Evolutionary conservation across 2,329 filamentous ascomycete genomes (phyloP).

Genomic region (Cytospora schulzeri): DNA sequence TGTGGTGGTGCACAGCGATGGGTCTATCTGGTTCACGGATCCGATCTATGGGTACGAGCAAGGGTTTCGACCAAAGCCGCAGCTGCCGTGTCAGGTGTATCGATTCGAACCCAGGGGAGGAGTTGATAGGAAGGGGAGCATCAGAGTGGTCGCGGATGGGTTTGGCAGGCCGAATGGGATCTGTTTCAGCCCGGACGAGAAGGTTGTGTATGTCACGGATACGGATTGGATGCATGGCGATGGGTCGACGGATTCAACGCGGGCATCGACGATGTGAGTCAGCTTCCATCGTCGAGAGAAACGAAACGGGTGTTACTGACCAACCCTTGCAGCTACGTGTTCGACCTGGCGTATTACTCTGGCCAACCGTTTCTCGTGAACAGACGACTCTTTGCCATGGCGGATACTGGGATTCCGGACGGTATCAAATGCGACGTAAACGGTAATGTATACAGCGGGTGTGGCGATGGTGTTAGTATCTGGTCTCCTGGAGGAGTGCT

Average conservation of each 20-base stretch:
- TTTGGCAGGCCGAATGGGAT: conserved; percentile 51
- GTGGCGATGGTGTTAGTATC: conserved; percentile 51
- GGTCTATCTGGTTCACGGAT: conserved; percentile 54
- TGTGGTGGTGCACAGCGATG: conserved; percentile 46
- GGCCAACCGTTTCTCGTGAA: conserved; percentile 47
- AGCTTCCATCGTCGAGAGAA: fast-evolving
- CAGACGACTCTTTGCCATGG: conserved; percentile 53
- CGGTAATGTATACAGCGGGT: conserved; percentile 53
- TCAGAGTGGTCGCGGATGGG: conserved; percentile 50
- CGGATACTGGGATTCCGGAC: conserved; percentile 49
- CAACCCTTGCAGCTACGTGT: conserved; percentile 38
- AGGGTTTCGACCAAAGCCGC: conserved; percentile 46
- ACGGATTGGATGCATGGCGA: conserved; percentile 40
- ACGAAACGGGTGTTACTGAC: neutral
- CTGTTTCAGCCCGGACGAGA: conserved; percentile 49
- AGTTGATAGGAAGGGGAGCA: conserved; percentile 29
- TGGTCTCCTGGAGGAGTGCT: conserved; percentile 50
- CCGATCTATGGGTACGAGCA: conserved; percentile 52
- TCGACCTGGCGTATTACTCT: conserved; percentile 35
- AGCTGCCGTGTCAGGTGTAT: conserved; percentile 51
- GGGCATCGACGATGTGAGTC: conserved; percentile 35
- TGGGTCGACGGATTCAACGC: conserved; percentile 35
- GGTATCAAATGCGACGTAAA: conserved; percentile 49
- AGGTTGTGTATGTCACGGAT: conserved; percentile 49
- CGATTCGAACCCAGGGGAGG: conserved; percentile 40